A percentile compares a stretch with the other conserved stretches of the same genome.
Conservation (phyloP, 768 basidiomycete species). For the Termitomyces sp. region DNA sequence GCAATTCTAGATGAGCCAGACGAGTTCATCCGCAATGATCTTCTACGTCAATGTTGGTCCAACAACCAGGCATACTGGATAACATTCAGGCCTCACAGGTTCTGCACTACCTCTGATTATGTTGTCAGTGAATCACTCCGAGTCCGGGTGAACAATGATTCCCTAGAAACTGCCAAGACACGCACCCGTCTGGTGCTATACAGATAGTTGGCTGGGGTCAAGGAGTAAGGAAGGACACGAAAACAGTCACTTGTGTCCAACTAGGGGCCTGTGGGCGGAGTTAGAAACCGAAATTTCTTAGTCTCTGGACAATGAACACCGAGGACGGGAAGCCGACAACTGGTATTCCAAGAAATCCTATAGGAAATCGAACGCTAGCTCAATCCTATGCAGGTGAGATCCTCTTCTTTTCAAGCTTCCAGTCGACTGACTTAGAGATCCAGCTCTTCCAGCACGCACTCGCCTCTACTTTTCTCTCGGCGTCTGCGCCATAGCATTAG, state of each 20-base stretch:
- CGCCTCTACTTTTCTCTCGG: conserved; percentile 46
- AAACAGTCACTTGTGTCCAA: no score
- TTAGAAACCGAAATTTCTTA: neutral
- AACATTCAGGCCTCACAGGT: no score
- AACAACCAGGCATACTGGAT: neutral
- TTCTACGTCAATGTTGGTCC: neutral
- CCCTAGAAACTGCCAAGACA: no score
- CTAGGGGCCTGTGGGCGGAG: neutral
- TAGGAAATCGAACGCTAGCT: conserved; percentile 23
- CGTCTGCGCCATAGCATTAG: conserved; percentile 38
- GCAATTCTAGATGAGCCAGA: neutral
- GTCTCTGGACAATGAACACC: neutral
- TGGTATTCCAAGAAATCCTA: conserved; percentile 12
- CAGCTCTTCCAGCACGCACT: conserved; percentile 49
- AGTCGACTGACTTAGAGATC: conserved; percentile 1
- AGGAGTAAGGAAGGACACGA: no score
- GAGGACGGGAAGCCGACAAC: conserved; percentile 1
- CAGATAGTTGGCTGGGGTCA: no score
- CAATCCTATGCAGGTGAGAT: conserved; percentile 34
- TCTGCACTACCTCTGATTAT: no score
- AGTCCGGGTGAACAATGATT: no score
- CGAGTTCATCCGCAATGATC: neutral
- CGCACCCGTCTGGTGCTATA: no score
- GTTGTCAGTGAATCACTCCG: no score
- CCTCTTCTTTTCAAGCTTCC: neutral